These are phyloP conservation scores for Aphanomyces invadans DNA, from an alignment of 352 stramenopile genomes.

Conservation along the genomic window DNA sequence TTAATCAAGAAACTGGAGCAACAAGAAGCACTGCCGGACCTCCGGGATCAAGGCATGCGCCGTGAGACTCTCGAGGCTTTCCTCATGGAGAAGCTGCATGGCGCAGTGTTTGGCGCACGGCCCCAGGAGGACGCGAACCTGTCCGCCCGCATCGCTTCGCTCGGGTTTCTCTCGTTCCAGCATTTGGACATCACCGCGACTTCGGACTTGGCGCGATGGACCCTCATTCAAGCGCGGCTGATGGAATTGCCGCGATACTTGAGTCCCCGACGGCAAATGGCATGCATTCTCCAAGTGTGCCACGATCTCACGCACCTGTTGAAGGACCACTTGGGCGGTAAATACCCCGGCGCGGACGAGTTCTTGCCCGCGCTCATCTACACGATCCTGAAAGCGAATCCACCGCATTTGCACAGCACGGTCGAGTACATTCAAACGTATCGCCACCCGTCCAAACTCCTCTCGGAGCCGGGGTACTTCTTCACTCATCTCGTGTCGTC, in stretches of 20 bases:
- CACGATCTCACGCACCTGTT: slow-evolving; percentile 65
- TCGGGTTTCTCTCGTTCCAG: slow-evolving; percentile 73
- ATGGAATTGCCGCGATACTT: slow-evolving; percentile 38
- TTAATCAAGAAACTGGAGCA: slow-evolving; percentile 52
- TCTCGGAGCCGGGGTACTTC: slow-evolving; percentile 88
- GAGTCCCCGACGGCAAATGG: slow-evolving; percentile 81
- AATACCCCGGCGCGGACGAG: slow-evolving; percentile 84
- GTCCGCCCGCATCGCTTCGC: slow-evolving; percentile 46
- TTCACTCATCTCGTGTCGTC: slow-evolving; percentile 86
- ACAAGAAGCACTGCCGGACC: slow-evolving; percentile 27
- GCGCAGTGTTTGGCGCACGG: slow-evolving; percentile 43
- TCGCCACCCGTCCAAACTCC: slow-evolving; percentile 49
- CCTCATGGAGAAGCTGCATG: slow-evolving; percentile 85
- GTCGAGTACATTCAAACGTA: slow-evolving; percentile 85
- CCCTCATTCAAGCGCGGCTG: slow-evolving; percentile 38
- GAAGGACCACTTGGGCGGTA: slow-evolving; percentile 33
- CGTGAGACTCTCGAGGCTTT: slow-evolving; percentile 79
- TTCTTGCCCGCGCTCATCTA: slow-evolving; percentile 90
- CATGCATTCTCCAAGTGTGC: slow-evolving; percentile 65
- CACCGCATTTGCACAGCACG: slow-evolving; percentile 71
- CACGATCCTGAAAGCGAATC: slow-evolving; percentile 80
- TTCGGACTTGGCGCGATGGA: slow-evolving; percentile 36
- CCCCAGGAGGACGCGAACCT: slow-evolving; percentile 48
- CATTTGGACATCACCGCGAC: slow-evolving; percentile 76
- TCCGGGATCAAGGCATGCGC: slow-evolving; percentile 29